Base-by-base conservation (phyloP, 176 grass and related monocot genomes). In the Zea mays region DNA sequence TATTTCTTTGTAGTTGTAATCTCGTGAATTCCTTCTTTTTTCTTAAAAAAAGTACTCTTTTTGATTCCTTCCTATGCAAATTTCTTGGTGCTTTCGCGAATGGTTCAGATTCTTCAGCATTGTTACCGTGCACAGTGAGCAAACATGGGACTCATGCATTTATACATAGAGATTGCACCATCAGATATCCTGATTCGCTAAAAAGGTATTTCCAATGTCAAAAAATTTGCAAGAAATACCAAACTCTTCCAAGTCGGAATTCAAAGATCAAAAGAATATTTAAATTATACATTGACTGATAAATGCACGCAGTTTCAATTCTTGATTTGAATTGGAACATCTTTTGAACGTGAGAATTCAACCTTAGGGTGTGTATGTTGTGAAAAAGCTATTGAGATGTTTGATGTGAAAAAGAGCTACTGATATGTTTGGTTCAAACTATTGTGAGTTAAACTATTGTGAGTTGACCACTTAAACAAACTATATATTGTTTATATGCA, bases 1-100 rank as follows among this genome's bases (percentile, higher is more conserved):
- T 76, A 38, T 74, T 68, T 80, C 21, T 5, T 65, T 48, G 38
- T 73, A 79, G 11, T 77, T 45, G 1, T 39, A 14, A 1, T 63
- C 45, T 6, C 1, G 3, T 6, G n/a, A 63, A 65, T 76, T 81
- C 60, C 27, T 6, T 80, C 50, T 14, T 11, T 56, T 46, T 38
- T 39, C 27, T 27, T 27, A 27, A 27, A 27, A 27, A 69, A 62
- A 47, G 14, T 9, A 47, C 68, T 69, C 42, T 63, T 27, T 55
- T 44, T 49, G 3, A 63, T 43, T 17, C 11, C 4, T 76, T 79
- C 10, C 16, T 65, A 43, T 81, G 4, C 21, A 70, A 27, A 72
- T 56, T 21, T 3, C 35, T 19, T 41, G 17, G 39, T 16, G 12
- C 56, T 79, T 39, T 41, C 20, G 3, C 21, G 3, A 47, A 41